Percentiles rank a stretch among this genome's conserved stretches.
These are phyloP conservation scores for Kuraishia cidri DNA, from an alignment of 805 yeast genomes.

Conservation along the genomic window DNA sequence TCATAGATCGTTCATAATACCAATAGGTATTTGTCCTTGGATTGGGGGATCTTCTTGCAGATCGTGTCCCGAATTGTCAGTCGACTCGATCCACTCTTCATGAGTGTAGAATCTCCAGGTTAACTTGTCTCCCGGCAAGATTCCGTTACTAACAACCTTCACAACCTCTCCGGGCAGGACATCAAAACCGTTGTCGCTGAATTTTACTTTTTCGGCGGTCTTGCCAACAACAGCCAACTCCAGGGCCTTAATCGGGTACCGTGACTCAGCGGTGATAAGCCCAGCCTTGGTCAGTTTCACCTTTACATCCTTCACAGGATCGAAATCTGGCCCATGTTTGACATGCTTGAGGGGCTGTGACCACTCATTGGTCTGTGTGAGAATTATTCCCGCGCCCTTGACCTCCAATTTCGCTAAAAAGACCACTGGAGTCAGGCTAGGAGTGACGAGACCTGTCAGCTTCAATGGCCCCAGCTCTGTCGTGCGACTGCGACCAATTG, in stretches of 20 bases:
- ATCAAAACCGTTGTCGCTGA: constrained; percentile 38
- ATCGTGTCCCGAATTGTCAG: too few relatives aligned
- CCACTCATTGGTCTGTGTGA: too few relatives aligned
- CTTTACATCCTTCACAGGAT: background rate
- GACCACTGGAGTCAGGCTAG: too few relatives aligned
- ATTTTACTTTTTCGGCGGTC: constrained; percentile 9
- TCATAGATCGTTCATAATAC: too few relatives aligned
- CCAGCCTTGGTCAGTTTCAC: background rate
- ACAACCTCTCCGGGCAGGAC: constrained; percentile 22
- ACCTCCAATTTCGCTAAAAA: too few relatives aligned
- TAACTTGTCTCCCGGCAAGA: background rate
- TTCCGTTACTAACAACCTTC: background rate
- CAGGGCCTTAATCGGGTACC: constrained; percentile 34
- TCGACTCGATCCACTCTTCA: background rate
- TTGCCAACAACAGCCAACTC: constrained; percentile 17
- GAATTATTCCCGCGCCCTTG: too few relatives aligned
- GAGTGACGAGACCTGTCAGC: background rate
- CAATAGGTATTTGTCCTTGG: too few relatives aligned
- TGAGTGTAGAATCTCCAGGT: constrained; percentile 1
- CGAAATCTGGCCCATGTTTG: constrained; percentile 16
- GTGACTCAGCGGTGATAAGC: constrained; percentile 13
- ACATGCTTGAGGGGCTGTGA: constrained; percentile 37
- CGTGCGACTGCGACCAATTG: constrained; percentile 7
- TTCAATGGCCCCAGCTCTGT: background rate
- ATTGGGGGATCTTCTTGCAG: too few relatives aligned